Evolutionary conservation across 169 alveolate species (phyloP), one percentile per base, ranked within the genome.

Genomic region (Eimeria necatrix): DNA sequence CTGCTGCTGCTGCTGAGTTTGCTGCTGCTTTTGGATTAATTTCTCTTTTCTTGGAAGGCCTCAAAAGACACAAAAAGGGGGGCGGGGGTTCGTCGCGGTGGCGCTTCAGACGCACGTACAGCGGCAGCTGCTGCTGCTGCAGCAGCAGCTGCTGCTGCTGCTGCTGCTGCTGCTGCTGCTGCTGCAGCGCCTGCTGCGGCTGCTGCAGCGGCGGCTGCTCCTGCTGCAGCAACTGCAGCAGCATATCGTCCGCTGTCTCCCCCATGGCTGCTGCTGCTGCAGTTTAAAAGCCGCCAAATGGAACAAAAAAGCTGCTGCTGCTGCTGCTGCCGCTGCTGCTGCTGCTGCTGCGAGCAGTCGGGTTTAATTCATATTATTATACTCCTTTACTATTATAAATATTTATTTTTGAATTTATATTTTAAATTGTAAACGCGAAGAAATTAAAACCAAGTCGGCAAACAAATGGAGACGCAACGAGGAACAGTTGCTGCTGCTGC

Each of bases 31-130:
- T 26, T 32, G 16, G 81, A 71, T 24, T 78, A 20, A 41, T 78
- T 20, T 6, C 5, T 8, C 61, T 32, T 41, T 4, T 74, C 48
- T n/a, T n/a, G 32, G 78, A 22, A 9, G 84, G 53, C 53, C 59
- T 73, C 48, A 83, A 61, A 20, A 83, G 51, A 32, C 91, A 83
- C 48, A 83, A 56, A 26, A 83, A 83, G 3, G 91, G 91, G 2
- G 76, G 91, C 10, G 60, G 73, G 14, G 59, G 73, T 2, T 83
- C 91, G 18, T 52, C 76, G 10, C 91, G 16, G 26, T 18, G 73
- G 46, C 91, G 91, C 64, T 85, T 85, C 83, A 64, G 61, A 2
- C 93, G 80, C 41, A 85, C 80, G 46, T 85, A 85, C 24, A 85
- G 64, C 53, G 46, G 46, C 73, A 51, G n/a, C 3, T 5, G 46